Evolutionary conservation across 1,284 basidiomycete species (phyloP).

Genomic region (Baeospora myosura): DNA sequence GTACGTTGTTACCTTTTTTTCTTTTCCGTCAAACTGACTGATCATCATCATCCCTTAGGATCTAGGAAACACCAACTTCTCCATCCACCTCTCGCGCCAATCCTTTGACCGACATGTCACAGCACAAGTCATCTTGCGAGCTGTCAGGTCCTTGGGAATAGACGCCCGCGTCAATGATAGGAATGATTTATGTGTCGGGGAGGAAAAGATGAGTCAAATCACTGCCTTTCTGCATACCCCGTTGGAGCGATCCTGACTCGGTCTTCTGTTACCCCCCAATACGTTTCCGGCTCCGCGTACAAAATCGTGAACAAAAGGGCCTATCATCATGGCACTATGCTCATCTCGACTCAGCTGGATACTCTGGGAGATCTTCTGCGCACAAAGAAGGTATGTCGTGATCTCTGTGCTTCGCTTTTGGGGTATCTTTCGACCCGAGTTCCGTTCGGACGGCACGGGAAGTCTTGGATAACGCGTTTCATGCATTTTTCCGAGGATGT

Average conservation of each 20-base stretch:
- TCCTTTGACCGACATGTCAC: slow-evolving; percentile 80
- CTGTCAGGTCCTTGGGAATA: slow-evolving; percentile 70
- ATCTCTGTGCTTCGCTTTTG: neutral
- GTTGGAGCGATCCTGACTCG: no score
- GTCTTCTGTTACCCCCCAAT: slow-evolving; percentile 14
- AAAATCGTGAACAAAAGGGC: slow-evolving; percentile 89
- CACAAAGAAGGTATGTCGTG: slow-evolving; percentile 56
- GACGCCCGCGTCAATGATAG: slow-evolving; percentile 80
- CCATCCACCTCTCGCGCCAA: slow-evolving; percentile 80
- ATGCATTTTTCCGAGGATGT: neutral
- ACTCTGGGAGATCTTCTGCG: slow-evolving; percentile 69
- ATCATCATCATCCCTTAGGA: slow-evolving; percentile 50
- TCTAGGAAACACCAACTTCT: slow-evolving; percentile 95
- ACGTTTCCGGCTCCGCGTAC: slow-evolving; percentile 98
- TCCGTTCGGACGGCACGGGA: neutral
- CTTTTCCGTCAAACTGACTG: slow-evolving; percentile 2
- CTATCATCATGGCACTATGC: slow-evolving; percentile 99
- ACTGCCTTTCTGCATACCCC: neutral
- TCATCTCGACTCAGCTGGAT: slow-evolving; percentile 75
- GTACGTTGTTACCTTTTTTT: slow-evolving; percentile 39
- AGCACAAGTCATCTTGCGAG: slow-evolving; percentile 71
- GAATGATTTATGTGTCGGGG: slow-evolving; percentile 82
- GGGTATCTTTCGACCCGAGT: neutral
- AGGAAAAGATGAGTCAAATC: slow-evolving; percentile 72
- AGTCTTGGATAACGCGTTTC: neutral